Evolutionary conservation across 495 filamentous ascomycete species (phyloP), one percentile per base, ranked within the genome.

Genomic region (Pyronema domesticum): DNA sequence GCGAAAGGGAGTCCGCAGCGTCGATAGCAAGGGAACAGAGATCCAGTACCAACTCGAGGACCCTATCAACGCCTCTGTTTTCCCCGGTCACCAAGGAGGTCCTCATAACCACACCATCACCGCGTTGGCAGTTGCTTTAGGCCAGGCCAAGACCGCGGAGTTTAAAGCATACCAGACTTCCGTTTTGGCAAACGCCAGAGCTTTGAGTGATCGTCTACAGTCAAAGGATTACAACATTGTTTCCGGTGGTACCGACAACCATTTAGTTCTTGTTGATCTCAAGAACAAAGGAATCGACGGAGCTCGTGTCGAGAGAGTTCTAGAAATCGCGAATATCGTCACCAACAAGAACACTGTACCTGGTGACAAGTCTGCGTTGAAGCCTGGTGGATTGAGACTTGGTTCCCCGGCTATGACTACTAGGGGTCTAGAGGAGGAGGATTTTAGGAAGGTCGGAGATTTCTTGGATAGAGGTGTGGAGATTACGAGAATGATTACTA

Each of bases 51-150:
- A 95, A 62, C 80, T 98, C 46, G 91, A 98, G 71, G 78, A 77
- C 58, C 85, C 88, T 42, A 96, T 98, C 72, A 98, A 98, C 68
- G 74, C 79, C 47, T 95, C 93, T 7, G 93, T 98, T 56, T 98
- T 98, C 76, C 91, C 91, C n/a, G 91, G 93, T 34, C 91, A 98
- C 70, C 91, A 98, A 65, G 91, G 91, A 61, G 91, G 91, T 3
- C 91, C 91, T 10, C 91, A 98, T 75, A 98, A 98, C 72, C 91
- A 98, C 71, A 98, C 91, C 52, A 98, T 98, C 69, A 89, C 89
- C 45, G 93, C 91, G 10, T 75, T 98, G 36, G 77, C 93, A 13
- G 91, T 98, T 2, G 91, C 91, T 1, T 75, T 98, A 33, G 86
- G 89, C 70, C 91, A 98, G 69, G 86, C 91, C 1, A 87, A 93